Conservation (phyloP, 2,329 filamentous ascomycete species). For the Sporothrix brunneoviolacea region DNA sequence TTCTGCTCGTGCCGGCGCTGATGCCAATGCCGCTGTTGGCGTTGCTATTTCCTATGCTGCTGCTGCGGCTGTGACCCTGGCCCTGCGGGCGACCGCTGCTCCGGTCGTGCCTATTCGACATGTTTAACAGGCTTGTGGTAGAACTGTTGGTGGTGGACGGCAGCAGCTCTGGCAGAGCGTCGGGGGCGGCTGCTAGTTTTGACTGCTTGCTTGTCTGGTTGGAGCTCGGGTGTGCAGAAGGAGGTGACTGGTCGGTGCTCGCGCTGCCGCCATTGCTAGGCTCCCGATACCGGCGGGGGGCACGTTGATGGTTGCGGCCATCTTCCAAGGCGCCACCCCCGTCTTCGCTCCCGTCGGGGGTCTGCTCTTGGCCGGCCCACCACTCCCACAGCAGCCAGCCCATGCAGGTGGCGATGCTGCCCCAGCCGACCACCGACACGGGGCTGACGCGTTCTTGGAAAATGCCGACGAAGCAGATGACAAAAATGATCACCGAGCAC, state of each 20-base stretch:
- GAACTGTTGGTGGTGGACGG: conserved; percentile 12
- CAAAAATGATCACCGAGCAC: conserved; percentile 88
- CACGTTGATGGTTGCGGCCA: background rate
- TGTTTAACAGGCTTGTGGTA: conserved; percentile 13
- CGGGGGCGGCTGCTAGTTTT: background rate
- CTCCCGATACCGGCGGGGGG: conserved; percentile 18
- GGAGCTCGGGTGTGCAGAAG: background rate
- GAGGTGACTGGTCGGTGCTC: background rate
- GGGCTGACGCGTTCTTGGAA: conserved; percentile 82
- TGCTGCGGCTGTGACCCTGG: background rate
- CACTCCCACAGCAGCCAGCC: conserved; percentile 90
- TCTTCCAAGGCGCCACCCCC: too few species aligned
- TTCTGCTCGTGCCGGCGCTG: background rate
- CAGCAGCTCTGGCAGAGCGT: background rate
- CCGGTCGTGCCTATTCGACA: conserved; percentile 1
- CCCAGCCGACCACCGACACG: conserved; percentile 79
- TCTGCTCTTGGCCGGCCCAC: conserved; percentile 65
- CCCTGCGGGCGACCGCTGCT: background rate
- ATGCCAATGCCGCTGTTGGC: background rate
- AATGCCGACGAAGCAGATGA: conserved; percentile 89
- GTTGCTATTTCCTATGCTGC: background rate
- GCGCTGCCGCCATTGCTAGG: conserved; percentile 18
- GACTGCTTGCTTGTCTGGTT: background rate
- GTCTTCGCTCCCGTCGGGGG: conserved; percentile 32
- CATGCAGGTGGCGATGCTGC: conserved; percentile 72